Evolutionary conservation across 2,329 filamentous ascomycete genomes (phyloP).

Genomic region (Fonsecaea pugnacius): DNA sequence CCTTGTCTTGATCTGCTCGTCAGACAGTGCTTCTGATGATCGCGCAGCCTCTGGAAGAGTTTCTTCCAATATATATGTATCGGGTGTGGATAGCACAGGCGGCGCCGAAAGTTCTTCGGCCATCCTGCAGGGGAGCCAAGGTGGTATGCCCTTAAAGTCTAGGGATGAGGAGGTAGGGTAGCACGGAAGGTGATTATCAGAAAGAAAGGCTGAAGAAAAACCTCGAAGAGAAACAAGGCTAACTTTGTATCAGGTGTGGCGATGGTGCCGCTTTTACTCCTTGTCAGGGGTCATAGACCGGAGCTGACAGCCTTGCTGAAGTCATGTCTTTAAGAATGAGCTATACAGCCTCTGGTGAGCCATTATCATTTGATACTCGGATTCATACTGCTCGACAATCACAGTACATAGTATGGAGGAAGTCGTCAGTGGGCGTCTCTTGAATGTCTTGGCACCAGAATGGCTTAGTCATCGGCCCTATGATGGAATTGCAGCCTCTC

Average conservation of each 20-base stretch:
- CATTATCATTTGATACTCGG: not conserved
- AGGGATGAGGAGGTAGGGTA: not conserved
- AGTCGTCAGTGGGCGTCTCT: not conserved
- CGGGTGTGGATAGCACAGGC: constrained; percentile 66
- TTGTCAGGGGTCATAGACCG: not conserved
- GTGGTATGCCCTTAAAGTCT: not conserved
- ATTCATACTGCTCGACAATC: not conserved
- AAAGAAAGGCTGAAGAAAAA: not conserved
- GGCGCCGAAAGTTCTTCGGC: constrained; percentile 47
- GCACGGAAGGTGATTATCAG: not conserved
- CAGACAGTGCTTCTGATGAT: constrained; percentile 48
- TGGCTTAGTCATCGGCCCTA: not conserved
- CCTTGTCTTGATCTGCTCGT: constrained; percentile 72
- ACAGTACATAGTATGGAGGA: not conserved
- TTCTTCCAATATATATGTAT: constrained; percentile 64
- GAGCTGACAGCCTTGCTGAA: not conserved
- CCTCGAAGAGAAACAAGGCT: not conserved
- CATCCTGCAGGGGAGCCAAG: constrained; percentile 22
- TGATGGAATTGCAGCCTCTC: not conserved
- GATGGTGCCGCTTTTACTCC: not conserved
- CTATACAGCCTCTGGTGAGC: not conserved
- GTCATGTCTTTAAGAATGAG: not conserved
- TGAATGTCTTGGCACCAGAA: not conserved
- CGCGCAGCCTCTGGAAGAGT: constrained; percentile 45
- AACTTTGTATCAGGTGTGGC: not conserved